These are phyloP conservation scores for Fusarium musae DNA, from an alignment of 2,329 filamentous ascomycete species.

Conservation along the genomic window DNA sequence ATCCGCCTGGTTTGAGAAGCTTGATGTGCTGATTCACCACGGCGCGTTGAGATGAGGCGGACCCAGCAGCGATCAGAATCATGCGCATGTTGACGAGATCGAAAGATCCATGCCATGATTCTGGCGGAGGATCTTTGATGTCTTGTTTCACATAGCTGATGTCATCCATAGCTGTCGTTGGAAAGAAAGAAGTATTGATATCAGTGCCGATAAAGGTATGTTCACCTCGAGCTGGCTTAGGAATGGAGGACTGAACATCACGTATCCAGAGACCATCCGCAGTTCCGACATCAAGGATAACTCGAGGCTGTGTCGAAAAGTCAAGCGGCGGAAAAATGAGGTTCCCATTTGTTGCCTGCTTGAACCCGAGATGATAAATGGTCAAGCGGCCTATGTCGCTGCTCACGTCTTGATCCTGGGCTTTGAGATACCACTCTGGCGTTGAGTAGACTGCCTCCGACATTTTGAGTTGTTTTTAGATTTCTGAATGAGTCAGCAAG, in stretches of 20 bases:
- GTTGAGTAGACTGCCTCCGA: not conserved
- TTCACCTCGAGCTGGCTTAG: not conserved
- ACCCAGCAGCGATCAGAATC: slow-evolving; percentile 15
- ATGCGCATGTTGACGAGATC: slow-evolving; percentile 16
- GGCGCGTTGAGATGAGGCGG: not conserved
- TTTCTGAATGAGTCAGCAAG: not conserved
- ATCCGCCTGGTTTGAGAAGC: slow-evolving; percentile 11
- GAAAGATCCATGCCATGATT: not conserved
- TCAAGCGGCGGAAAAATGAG: not conserved
- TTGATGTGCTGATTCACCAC: not conserved
- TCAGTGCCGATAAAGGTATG: slow-evolving; percentile 6
- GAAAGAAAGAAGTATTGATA: slow-evolving; percentile 12
- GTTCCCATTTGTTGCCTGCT: not conserved
- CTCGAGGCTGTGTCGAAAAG: not conserved
- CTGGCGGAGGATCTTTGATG: not conserved
- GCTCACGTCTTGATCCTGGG: slow-evolving; percentile 2
- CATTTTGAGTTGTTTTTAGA: not conserved
- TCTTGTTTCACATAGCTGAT: not conserved
- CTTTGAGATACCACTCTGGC: slow-evolving; percentile 14
- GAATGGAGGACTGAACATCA: not conserved
- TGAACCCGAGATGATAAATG: slow-evolving; percentile 9
- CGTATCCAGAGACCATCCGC: slow-evolving; percentile 19
- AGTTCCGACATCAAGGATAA: slow-evolving; percentile 1
- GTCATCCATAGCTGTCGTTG: fast-evolving
- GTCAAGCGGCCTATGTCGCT: slow-evolving; percentile 10